These are phyloP conservation scores for Suillus lakei DNA, from an alignment of 768 basidiomycete species.

Conservation along the genomic window DNA sequence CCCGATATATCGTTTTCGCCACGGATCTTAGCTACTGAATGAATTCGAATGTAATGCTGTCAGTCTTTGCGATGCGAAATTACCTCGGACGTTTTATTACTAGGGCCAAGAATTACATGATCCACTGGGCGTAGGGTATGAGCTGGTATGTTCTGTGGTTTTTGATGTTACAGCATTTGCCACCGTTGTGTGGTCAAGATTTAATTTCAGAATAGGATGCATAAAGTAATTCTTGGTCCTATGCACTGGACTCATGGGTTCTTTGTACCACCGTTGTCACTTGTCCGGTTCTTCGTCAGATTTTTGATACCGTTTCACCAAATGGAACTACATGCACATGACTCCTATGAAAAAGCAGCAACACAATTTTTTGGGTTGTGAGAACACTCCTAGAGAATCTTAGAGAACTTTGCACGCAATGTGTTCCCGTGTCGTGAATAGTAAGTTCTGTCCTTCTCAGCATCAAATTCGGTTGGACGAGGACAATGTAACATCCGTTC, in stretches of 20 bases:
- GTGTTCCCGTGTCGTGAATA: not conserved
- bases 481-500: not conserved
- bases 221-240: not conserved
- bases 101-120: not conserved
- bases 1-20: not conserved
- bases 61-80: not conserved
- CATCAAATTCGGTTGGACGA: not conserved
- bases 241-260: not conserved
- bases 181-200: not conserved
- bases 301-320: not conserved
- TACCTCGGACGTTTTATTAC: not conserved
- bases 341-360: not conserved
- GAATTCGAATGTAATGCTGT: not conserved
- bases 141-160: not conserved
- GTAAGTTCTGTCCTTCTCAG: not conserved
- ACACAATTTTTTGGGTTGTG: not conserved
- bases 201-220: not conserved
- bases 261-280: constrained; percentile 3
- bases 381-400: not conserved
- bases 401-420: not conserved
- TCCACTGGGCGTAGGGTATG: not conserved
- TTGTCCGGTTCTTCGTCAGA: not conserved
- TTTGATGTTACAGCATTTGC: not conserved
- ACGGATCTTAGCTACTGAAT: not conserved
- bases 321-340: not conserved